A percentile compares a stretch with the other conserved stretches of the same genome.
phyloP scores from a whole-genome alignment of 2,329 filamentous ascomycete genomes.

The Incumbomyces delicatus region DNA sequence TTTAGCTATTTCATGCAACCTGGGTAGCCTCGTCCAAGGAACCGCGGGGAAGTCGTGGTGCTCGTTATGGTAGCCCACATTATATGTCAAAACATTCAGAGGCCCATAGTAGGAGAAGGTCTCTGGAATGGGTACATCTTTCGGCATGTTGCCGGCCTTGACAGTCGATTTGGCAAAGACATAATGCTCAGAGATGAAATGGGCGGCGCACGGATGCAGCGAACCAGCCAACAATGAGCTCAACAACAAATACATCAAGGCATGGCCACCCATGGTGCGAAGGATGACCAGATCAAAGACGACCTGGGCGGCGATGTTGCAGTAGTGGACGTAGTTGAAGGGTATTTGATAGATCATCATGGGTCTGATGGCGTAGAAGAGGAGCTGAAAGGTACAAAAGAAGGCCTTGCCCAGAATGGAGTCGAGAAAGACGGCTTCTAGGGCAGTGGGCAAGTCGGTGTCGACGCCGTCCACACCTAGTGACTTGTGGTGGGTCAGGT shows the following conservation, averaged over 20 bases:
- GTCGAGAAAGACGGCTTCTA: slow-evolving; percentile 89
- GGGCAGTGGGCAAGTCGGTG: slow-evolving; percentile 82
- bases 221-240: slow-evolving; percentile 90
- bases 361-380: slow-evolving; percentile 94
- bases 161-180: slow-evolving; percentile 49
- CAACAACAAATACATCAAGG: slow-evolving; percentile 72
- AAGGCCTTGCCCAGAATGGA: slow-evolving; percentile 91
- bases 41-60: slow-evolving; percentile 98
- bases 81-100: slow-evolving; percentile 88
- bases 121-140: slow-evolving; percentile 58
- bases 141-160: slow-evolving; percentile 25
- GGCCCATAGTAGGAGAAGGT: slow-evolving; percentile 96
- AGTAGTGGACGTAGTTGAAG: slow-evolving; percentile 70
- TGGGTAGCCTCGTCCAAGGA: slow-evolving; percentile 79
- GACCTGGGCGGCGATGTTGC: slow-evolving; percentile 72
- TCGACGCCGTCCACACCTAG: slow-evolving; percentile 93
- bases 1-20: slow-evolving; percentile 65
- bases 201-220: slow-evolving; percentile 85
- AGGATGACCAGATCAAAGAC: slow-evolving; percentile 66
- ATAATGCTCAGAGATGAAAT: slow-evolving; percentile 98
- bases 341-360: slow-evolving; percentile 90
- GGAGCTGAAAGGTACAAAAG: slow-evolving; percentile 98
- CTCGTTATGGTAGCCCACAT: slow-evolving; percentile 95
- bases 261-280: slow-evolving; percentile 48
- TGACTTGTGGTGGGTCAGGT: slow-evolving; percentile 97